Evolutionary conservation across 108 stramenopile species (phyloP).

Genomic region (Skeletonema costatum): DNA sequence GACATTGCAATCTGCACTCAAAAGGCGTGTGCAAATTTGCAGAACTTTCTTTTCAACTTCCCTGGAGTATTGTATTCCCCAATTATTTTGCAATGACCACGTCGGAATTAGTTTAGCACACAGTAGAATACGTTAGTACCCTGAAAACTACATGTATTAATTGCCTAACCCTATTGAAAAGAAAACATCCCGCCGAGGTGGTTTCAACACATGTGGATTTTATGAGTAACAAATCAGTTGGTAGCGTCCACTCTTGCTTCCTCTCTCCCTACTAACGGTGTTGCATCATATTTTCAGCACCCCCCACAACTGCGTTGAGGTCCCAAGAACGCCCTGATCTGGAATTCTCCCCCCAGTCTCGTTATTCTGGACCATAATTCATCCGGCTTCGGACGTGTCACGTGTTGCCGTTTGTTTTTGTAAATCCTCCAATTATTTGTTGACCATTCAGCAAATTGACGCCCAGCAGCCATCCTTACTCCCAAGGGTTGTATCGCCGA

Average conservation of each 20-base stretch:
- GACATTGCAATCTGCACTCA: too few relatives aligned
- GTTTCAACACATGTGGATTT: not conserved
- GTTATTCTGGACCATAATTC: not conserved
- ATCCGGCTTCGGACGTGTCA: not conserved
- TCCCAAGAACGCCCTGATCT: not conserved
- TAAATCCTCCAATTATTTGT: not conserved
- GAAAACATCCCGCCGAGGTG: not conserved
- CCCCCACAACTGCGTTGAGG: not conserved
- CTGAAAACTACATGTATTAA: too few relatives aligned
- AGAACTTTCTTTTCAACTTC: too few relatives aligned
- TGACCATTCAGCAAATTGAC: not conserved
- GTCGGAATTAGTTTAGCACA: too few relatives aligned
- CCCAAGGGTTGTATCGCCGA: not conserved
- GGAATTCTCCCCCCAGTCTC: not conserved
- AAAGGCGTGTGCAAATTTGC: too few relatives aligned
- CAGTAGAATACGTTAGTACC: too few relatives aligned
- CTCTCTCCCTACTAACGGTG: not conserved
- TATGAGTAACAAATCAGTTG: not conserved
- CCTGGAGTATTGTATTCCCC: too few relatives aligned
- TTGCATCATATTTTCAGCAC: not conserved
- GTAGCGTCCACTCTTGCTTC: not conserved
- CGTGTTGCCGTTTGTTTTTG: not conserved
- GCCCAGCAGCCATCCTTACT: not conserved
- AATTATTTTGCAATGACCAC: too few relatives aligned
- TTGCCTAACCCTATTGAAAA: not conserved